A percentile compares a stretch with the other conserved stretches of the same genome.
These are phyloP conservation scores for Alnus rubra DNA, from an alignment of 306 rosid genomes.

Conservation along the genomic window DNA sequence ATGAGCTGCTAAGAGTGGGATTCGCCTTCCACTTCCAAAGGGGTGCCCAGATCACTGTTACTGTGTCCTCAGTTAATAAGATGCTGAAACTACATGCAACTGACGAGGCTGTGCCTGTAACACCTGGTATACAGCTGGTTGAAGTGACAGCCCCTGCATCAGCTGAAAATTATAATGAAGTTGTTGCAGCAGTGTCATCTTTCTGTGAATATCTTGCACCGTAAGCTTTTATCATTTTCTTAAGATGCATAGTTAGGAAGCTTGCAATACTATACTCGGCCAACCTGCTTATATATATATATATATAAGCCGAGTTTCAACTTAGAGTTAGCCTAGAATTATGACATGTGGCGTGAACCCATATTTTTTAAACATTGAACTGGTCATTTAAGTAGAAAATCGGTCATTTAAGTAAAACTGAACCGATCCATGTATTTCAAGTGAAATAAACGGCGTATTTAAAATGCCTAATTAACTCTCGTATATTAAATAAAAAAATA, in stretches of 20 bases:
- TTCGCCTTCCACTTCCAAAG: conserved; percentile 73
- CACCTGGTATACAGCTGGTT: conserved; percentile 92
- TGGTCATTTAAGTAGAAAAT: no score
- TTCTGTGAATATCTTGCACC: conserved; percentile 98
- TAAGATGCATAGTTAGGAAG: neutral
- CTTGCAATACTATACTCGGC: neutral
- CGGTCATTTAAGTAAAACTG: no score
- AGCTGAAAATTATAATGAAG: conserved; percentile 73
- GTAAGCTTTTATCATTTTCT: conserved; percentile 49
- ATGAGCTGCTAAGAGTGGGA: conserved; percentile 81
- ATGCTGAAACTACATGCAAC: conserved; percentile 89
- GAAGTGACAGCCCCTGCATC: conserved; percentile 95
- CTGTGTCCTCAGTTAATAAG: conserved; percentile 80
- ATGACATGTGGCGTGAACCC: no score
- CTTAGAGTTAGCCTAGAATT: no score
- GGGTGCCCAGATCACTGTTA: conserved; percentile 73
- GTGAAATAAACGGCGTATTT: no score
- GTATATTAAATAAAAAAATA: no score
- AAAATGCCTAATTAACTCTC: no score
- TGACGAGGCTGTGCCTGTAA: conserved; percentile 86
- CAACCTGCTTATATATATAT: neutral
- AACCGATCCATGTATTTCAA: no score
- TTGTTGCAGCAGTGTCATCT: conserved; percentile 69
- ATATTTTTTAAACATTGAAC: no score
- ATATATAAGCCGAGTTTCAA: no score